A percentile compares a stretch with the other conserved stretches of the same genome.
These are phyloP conservation scores for Angophora floribunda DNA, from an alignment of 345 rosid genomes.

Conservation along the genomic window DNA sequence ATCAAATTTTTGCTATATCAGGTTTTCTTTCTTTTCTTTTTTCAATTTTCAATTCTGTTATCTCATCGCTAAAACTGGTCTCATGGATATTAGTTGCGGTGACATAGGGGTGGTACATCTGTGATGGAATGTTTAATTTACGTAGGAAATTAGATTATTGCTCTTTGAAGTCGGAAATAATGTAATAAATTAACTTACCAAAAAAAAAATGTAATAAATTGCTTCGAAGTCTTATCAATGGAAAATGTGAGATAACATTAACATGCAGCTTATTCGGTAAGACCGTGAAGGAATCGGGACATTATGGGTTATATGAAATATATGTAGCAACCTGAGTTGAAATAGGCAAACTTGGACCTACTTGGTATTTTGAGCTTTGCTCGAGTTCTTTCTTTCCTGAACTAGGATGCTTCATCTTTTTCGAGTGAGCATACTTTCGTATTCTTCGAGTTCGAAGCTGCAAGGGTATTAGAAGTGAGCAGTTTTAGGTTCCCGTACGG, in stretches of 20 bases:
- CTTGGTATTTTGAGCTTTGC: not conserved
- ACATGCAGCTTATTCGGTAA: not conserved
- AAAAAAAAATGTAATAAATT: not conserved
- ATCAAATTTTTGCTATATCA: not conserved
- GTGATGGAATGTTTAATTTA: not conserved
- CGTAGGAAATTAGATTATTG: not conserved
- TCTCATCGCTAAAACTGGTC: not conserved
- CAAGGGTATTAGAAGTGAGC: not conserved
- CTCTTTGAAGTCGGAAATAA: not conserved
- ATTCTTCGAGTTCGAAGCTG: not conserved
- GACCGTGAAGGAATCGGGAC: not conserved
- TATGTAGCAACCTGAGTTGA: not conserved
- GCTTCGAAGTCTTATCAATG: not conserved
- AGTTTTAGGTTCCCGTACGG: too few relatives aligned
- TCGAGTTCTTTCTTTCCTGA: not conserved
- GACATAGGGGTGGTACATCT: not conserved
- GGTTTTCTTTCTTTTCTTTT: not conserved
- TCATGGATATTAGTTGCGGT: not conserved
- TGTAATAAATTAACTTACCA: not conserved
- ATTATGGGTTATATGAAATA: not conserved
- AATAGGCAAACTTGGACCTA: not conserved
- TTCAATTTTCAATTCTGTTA: not conserved
- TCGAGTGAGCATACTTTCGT: not conserved
- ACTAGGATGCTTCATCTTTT: not conserved
- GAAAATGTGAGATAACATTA: not conserved